Conservation (phyloP, 495 filamentous ascomycete species). For the Aspergillus sclerotioniger region DNA sequence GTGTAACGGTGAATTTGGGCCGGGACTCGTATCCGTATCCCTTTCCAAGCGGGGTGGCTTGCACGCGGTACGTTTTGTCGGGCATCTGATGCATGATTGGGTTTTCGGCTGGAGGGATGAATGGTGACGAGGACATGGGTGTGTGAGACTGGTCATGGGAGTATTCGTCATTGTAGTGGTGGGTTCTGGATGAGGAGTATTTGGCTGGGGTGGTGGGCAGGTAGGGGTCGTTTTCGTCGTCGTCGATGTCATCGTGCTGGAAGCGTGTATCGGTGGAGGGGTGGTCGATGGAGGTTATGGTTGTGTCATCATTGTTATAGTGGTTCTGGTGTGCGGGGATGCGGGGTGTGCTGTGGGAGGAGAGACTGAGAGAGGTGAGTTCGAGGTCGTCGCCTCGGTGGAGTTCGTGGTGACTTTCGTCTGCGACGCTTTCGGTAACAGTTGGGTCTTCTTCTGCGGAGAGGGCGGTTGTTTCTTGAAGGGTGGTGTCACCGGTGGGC, state of each 20-base stretch:
- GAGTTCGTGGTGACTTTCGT: slow-evolving; percentile 6
- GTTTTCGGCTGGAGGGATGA: slow-evolving; percentile 56
- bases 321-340: slow-evolving; percentile 44
- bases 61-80: slow-evolving; percentile 90
- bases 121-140: slow-evolving; percentile 47
- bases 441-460: slow-evolving; percentile 43
- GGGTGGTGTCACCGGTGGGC: slow-evolving; percentile 48
- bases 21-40: slow-evolving; percentile 29
- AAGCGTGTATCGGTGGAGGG: slow-evolving; percentile 35
- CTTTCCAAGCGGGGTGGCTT: slow-evolving; percentile 79
- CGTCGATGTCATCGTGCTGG: slow-evolving; percentile 29
- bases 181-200: not conserved
- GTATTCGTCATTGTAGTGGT: slow-evolving; percentile 3
- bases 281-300: slow-evolving; percentile 58
- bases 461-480: slow-evolving; percentile 48
- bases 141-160: slow-evolving; percentile 28
- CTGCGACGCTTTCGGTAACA: not conserved
- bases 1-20: slow-evolving; percentile 38
- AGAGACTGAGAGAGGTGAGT: slow-evolving; percentile 54
- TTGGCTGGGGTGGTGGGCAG: slow-evolving; percentile 45
- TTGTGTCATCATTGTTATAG: slow-evolving; percentile 52
- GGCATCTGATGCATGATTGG: slow-evolving; percentile 81
- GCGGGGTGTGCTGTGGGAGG: slow-evolving; percentile 50
- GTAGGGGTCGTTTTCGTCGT: slow-evolving; percentile 37
- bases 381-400: slow-evolving; percentile 36